These are phyloP conservation scores for Dalbergia cochinchinensis DNA, from an alignment of 306 rosid species.

Conservation along the genomic window DNA sequence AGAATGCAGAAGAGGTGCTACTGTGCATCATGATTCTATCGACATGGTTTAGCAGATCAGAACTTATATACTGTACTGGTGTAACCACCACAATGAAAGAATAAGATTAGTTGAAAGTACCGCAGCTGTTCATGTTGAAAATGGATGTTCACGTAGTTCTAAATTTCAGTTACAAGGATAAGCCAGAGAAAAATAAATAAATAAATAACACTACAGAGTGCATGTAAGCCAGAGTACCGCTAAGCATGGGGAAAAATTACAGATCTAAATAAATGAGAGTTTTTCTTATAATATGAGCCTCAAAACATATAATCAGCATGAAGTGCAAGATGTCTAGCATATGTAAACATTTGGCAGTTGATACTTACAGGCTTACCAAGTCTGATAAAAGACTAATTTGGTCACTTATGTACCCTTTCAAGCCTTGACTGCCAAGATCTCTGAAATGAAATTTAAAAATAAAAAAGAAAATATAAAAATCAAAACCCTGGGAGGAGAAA, in stretches of 20 bases:
- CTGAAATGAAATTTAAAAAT: conserved; percentile 57
- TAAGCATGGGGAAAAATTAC: background rate
- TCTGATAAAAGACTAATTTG: conserved; percentile 79
- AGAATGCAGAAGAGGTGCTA: conserved; percentile 20
- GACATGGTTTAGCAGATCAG: conserved; percentile 22
- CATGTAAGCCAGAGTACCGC: background rate
- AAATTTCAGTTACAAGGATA: conserved; percentile 11
- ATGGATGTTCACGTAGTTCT: background rate
- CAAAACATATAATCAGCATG: background rate
- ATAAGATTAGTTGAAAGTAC: background rate
- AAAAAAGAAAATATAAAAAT: background rate
- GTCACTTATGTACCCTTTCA: conserved; percentile 86
- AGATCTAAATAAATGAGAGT: background rate
- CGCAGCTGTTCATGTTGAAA: conserved; percentile 13
- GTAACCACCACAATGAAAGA: conserved; percentile 18
- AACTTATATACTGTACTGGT: background rate
- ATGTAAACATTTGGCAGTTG: conserved; percentile 36
- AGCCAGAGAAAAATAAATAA: background rate
- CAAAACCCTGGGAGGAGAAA: conserved; percentile 2
- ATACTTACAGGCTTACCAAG: conserved; percentile 95
- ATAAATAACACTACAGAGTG: background rate
- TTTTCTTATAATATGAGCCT: conserved; percentile 11
- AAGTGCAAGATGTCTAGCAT: conserved; percentile 4
- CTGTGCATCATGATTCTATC: background rate
- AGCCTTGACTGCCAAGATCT: conserved; percentile 92